phyloP scores from a whole-genome alignment of 192 early-diverging fungal species.

The Radiomyces spectabilis region DNA sequence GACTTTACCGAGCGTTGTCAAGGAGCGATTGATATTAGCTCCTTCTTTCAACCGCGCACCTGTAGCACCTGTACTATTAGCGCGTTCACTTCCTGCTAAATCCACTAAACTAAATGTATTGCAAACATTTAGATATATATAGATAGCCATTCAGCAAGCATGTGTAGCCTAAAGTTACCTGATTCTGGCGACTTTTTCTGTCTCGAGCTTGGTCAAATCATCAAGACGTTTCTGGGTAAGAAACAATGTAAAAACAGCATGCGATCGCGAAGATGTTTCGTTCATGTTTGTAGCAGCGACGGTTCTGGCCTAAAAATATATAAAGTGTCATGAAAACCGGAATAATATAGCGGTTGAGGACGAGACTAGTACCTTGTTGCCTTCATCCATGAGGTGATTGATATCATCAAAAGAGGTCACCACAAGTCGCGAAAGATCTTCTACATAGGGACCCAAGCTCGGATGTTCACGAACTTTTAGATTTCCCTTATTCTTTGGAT shows the following conservation, averaged over 20 bases:
- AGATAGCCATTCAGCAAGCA: too few species aligned
- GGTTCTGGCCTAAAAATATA: slow-evolving; percentile 54
- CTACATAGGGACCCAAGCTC: slow-evolving; percentile 78
- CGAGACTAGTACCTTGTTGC: slow-evolving; percentile 51
- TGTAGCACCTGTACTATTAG: slow-evolving; percentile 76
- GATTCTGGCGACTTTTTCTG: slow-evolving; percentile 70
- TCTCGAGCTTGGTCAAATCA: slow-evolving; percentile 39
- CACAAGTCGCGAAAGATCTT: slow-evolving; percentile 81
- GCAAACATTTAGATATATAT: too few species aligned
- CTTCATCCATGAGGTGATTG: slow-evolving; percentile 66
- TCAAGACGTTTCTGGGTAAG: slow-evolving; percentile 58
- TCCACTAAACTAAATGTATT: slow-evolving; percentile 81
- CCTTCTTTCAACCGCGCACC: slow-evolving; percentile 85
- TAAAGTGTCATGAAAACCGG: not conserved
- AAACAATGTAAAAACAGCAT: slow-evolving; percentile 76
- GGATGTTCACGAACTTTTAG: slow-evolving; percentile 81
- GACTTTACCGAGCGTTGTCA: slow-evolving; percentile 90
- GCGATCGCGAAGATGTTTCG: slow-evolving; percentile 81
- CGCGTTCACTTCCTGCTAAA: slow-evolving; percentile 92
- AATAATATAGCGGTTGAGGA: not conserved
- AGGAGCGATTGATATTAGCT: slow-evolving; percentile 89
- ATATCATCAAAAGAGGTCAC: slow-evolving; percentile 66
- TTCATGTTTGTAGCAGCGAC: slow-evolving; percentile 95
- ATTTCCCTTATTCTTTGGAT: slow-evolving; percentile 61
- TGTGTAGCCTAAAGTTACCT: too few species aligned